Evolutionary conservation across 352 stramenopile species (phyloP), one percentile per base, ranked within the genome.

Genomic region (Globisporangium mamillatum): DNA sequence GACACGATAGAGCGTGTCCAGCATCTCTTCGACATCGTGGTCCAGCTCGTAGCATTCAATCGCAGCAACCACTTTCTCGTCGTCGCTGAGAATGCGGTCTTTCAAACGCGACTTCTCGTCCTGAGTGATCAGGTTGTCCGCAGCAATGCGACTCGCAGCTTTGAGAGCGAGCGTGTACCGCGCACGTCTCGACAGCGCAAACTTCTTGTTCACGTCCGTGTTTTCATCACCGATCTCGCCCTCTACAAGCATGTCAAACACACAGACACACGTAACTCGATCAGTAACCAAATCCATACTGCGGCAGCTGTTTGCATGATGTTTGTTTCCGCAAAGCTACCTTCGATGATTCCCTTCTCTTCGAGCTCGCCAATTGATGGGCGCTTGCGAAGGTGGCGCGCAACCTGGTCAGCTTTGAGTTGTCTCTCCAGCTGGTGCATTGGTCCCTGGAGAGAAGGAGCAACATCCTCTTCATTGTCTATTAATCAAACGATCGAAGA

Each of bases 11-110:
- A 95, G 70, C 62, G 83, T 90, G 68, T 95, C 88, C 55, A 95
- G 82, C 80, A 94, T 89, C 66, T 91, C 88, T 36, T 94, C 83
- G 32, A 94, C 89, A 71, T 95, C 84, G 61, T 90, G 80, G 70
- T 95, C 86, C 56, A 82, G 60, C 60, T 94, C 85, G 73, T 94
- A 95, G 72, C 80, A 81, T 66, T 92, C 84, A n/a, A 94, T 81
- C 16, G 86, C 88, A 7, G 79, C 83, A 7, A 92, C 75, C 7
- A 95, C 78, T 46, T 89, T 90, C 64, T 90, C 76, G 62, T 95
- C 76, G 64, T 94, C 83, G 25, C 76, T 88, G 63, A 95, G 72
- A 66, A 95, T 93, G 66, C 92, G 80, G 69, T 94, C 84, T 72
- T 95, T 95, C 25, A 95, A 56, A 41, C 83, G 80, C 5, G 84